These are phyloP conservation scores for Erodium maritimum DNA, from an alignment of 345 rosid genomes.

Conservation along the genomic window DNA sequence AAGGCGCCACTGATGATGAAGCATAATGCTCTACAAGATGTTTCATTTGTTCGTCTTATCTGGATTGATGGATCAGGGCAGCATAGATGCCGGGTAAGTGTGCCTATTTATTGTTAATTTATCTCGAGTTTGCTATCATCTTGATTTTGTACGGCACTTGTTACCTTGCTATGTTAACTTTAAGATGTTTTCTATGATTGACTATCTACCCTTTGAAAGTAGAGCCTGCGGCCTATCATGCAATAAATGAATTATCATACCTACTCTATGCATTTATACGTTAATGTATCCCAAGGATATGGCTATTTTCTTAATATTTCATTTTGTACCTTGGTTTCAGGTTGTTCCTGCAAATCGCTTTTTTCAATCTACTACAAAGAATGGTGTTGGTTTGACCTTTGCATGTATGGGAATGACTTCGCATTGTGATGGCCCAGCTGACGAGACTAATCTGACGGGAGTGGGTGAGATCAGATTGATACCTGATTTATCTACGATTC, in stretches of 20 bases:
- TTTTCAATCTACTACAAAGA: conserved; percentile 38
- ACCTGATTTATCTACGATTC: conserved; percentile 68
- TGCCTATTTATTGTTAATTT: conserved; percentile 1
- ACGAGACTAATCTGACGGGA: conserved; percentile 52
- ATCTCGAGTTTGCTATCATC: background rate
- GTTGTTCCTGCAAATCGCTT: conserved; percentile 69
- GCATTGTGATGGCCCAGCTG: conserved; percentile 70
- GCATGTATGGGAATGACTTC: conserved; percentile 85
- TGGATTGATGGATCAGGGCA: conserved; percentile 97
- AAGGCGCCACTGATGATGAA: conserved; percentile 14
- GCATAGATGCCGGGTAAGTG: conserved; percentile 83
- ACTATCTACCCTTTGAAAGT: too few relatives aligned
- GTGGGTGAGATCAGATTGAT: conserved; percentile 85
- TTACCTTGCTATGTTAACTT: too few relatives aligned
- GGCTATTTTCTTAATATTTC: background rate
- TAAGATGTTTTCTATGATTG: too few relatives aligned
- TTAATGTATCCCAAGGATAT: too few relatives aligned
- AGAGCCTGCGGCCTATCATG: too few relatives aligned
- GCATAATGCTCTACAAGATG: conserved; percentile 17
- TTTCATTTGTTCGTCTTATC: conserved; percentile 56
- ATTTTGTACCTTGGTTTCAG: conserved; percentile 26
- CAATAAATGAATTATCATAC: background rate
- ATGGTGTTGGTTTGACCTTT: conserved; percentile 74
- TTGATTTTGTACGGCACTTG: background rate
- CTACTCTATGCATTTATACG: too few relatives aligned